Evolutionary conservation across 208 protist genomes (phyloP).

Genomic region (Balamuthia mandrillaris): DNA sequence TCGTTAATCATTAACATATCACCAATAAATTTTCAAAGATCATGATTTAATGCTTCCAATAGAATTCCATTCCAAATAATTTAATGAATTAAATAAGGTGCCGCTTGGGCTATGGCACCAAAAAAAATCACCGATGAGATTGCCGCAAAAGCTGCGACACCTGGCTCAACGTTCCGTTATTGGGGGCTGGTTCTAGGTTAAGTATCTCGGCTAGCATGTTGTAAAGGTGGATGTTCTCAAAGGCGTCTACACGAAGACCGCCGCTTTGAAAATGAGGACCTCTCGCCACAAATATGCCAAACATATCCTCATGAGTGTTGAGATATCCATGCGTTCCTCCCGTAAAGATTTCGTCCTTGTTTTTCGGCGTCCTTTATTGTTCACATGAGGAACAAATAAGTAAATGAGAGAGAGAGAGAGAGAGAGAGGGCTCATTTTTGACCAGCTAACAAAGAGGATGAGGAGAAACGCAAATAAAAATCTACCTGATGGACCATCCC

Average conservation of each 20-base stretch:
- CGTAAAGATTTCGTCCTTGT: too few relatives aligned
- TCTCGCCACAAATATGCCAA: neutral
- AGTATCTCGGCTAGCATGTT: slow-evolving; percentile 13
- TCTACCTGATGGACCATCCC: too few relatives aligned
- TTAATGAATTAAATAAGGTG: too few relatives aligned
- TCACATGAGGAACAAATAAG: neutral
- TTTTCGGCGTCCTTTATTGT: neutral
- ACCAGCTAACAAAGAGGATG: neutral
- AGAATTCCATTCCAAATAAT: too few relatives aligned
- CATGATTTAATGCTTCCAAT: too few relatives aligned
- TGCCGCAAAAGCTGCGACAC: neutral
- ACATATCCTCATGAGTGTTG: too few relatives aligned
- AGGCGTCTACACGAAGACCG: neutral
- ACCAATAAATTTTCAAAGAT: too few relatives aligned
- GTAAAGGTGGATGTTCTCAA: slow-evolving; percentile 35
- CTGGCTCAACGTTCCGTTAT: slow-evolving; percentile 3
- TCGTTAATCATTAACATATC: too few relatives aligned
- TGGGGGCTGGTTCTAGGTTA: neutral
- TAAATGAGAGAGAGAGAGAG: neutral
- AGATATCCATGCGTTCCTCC: too few relatives aligned
- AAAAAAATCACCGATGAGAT: neutral
- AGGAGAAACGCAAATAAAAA: too few relatives aligned
- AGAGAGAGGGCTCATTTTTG: too few relatives aligned
- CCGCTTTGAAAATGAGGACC: slow-evolving; percentile 2
- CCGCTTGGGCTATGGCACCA: too few relatives aligned